Evolutionary conservation across 2,329 filamentous ascomycete species (phyloP).

Genomic region (Neobulgaria alba): DNA sequence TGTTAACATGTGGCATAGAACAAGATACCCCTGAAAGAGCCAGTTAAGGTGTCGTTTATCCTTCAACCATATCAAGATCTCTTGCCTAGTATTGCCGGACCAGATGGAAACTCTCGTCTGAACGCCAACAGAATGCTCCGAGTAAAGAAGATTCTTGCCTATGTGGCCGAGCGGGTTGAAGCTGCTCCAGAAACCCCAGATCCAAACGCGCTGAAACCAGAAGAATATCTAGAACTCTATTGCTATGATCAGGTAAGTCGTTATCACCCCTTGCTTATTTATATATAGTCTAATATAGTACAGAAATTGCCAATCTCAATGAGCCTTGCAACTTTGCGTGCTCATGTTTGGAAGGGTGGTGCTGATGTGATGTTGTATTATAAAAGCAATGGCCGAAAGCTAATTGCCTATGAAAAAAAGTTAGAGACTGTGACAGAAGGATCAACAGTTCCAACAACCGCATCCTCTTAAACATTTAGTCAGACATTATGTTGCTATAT

Average conservation of each 20-base stretch:
- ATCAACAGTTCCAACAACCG: slow-evolving; percentile 2
- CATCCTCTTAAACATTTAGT: slow-evolving; percentile 7
- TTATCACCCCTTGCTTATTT: slow-evolving; percentile 1
- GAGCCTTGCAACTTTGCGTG: slow-evolving; percentile 86
- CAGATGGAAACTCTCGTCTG: slow-evolving; percentile 76
- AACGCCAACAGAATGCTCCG: slow-evolving; percentile 97
- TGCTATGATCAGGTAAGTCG: slow-evolving; percentile 80
- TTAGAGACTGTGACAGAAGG: slow-evolving; percentile 3
- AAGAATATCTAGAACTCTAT: slow-evolving; percentile 91
- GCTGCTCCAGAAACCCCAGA: slow-evolving; percentile 50
- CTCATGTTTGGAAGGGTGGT: slow-evolving; percentile 91
- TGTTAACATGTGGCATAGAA: slow-evolving; percentile 46
- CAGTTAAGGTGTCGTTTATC: slow-evolving; percentile 91
- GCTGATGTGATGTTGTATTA: slow-evolving; percentile 88
- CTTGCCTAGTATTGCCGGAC: slow-evolving; percentile 63
- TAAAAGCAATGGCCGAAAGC: slow-evolving; percentile 70
- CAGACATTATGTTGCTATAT: too few relatives aligned
- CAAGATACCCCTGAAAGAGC: slow-evolving; percentile 75
- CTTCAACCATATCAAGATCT: slow-evolving; percentile 71
- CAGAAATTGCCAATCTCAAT: slow-evolving; percentile 63
- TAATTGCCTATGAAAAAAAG: slow-evolving; percentile 15
- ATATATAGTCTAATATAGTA: slow-evolving; percentile 8
- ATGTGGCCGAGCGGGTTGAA: slow-evolving; percentile 88
- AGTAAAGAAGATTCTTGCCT: slow-evolving; percentile 87
- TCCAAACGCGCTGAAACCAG: slow-evolving; percentile 58